These are phyloP conservation scores for Colletotrichum lini DNA, from an alignment of 2,329 filamentous ascomycete species.

Conservation along the genomic window DNA sequence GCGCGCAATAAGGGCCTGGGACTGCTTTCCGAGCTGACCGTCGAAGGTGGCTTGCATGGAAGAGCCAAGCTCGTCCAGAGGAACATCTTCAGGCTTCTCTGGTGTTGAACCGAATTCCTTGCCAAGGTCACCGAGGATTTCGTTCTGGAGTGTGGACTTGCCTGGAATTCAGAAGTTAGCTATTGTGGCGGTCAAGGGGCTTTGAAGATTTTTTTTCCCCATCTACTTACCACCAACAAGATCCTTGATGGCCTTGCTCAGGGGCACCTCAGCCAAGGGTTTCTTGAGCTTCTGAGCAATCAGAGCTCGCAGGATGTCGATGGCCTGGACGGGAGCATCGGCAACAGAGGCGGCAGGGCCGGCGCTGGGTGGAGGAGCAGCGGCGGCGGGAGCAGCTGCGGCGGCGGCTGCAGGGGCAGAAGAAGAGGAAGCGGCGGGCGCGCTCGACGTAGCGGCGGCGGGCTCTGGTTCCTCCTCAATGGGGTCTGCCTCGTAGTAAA, in stretches of 20 bases:
- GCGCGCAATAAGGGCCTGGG: conserved; percentile 90
- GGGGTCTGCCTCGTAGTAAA: conserved; percentile 98
- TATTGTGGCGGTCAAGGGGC: neutral
- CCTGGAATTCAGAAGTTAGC: conserved; percentile 65
- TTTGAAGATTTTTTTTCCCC: neutral
- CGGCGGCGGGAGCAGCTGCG: conserved; percentile 68
- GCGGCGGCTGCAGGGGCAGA: conserved; percentile 59
- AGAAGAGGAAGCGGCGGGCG: conserved; percentile 59
- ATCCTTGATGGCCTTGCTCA: conserved; percentile 98
- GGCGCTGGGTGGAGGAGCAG: conserved; percentile 76
- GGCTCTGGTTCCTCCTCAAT: conserved; percentile 89
- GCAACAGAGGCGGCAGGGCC: conserved; percentile 90
- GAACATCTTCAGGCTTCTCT: conserved; percentile 98
- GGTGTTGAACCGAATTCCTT: conserved; percentile 99
- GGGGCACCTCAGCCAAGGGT: conserved; percentile 85
- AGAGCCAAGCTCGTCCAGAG: conserved; percentile 93
- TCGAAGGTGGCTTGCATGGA: conserved; percentile 99
- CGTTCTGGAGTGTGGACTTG: conserved; percentile 98
- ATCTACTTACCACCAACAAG: conserved; percentile 88
- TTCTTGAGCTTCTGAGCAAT: conserved; percentile 99
- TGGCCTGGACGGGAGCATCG: conserved; percentile 88
- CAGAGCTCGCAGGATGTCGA: conserved; percentile 90
- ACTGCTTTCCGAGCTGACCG: conserved; percentile 97
- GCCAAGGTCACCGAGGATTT: conserved; percentile 96
- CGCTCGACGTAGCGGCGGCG: conserved; percentile 62